Evolutionary conservation across 352 stramenopile genomes (phyloP).

Genomic region (Pythium utonaiense): DNA sequence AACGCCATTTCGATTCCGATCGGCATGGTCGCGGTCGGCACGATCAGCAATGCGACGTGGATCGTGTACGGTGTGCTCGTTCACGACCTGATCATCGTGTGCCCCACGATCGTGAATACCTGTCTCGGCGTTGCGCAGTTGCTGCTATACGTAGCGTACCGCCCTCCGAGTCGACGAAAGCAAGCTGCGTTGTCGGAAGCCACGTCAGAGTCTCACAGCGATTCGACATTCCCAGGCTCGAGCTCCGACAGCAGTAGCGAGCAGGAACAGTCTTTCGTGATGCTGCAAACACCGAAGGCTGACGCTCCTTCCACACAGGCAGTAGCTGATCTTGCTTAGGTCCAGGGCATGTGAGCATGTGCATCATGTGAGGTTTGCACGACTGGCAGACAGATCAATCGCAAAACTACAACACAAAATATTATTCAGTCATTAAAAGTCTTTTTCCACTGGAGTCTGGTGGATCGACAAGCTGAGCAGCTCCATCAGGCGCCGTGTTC

Average conservation of each 20-base stretch:
- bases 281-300: slow-evolving; percentile 25
- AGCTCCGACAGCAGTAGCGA: slow-evolving; percentile 3
- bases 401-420: background rate
- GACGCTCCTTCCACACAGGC: slow-evolving; percentile 1
- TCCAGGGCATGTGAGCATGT: background rate
- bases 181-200: background rate
- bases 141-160: slow-evolving; percentile 40
- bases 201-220: background rate
- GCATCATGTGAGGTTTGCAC: too few species aligned
- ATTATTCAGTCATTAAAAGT: slow-evolving; percentile 12
- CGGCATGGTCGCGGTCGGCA: slow-evolving; percentile 37
- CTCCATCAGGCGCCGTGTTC: slow-evolving; percentile 79
- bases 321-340: background rate
- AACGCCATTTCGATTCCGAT: slow-evolving; percentile 46
- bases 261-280: slow-evolving; percentile 20
- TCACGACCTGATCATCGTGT: slow-evolving; percentile 38
- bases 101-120: slow-evolving; percentile 37
- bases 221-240: slow-evolving; percentile 10
- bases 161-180: slow-evolving; percentile 21
- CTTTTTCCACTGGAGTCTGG: slow-evolving; percentile 20
- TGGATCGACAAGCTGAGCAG: slow-evolving; percentile 74
- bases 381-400: too few species aligned
- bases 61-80: slow-evolving; percentile 38
- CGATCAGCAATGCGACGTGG: slow-evolving; percentile 48
- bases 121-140: slow-evolving; percentile 38